Percentiles rank a stretch among this genome's conserved stretches.
These are phyloP conservation scores for Phytomonas sp. DNA, from an alignment of 208 protist species.

Conservation along the genomic window DNA sequence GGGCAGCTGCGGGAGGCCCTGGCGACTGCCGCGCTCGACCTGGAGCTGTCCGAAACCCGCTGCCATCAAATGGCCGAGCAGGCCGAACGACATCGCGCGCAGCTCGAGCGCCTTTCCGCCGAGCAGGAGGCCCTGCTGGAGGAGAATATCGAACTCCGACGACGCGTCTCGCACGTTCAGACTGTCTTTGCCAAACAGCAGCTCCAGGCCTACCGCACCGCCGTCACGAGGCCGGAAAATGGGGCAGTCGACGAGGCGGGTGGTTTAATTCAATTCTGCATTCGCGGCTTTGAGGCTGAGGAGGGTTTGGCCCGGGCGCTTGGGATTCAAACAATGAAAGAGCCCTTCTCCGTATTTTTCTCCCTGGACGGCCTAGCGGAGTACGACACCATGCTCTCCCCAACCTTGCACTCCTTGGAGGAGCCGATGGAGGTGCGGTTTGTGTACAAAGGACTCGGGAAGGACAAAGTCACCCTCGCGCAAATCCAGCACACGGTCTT, in stretches of 20 bases:
- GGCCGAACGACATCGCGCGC: conserved; percentile 32
- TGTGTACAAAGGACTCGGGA: conserved; percentile 48
- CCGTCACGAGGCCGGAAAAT: conserved; percentile 8
- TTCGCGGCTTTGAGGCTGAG: conserved; percentile 39
- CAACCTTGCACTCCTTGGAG: conserved; percentile 41
- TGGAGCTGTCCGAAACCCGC: conserved; percentile 73
- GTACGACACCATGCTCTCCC: conserved; percentile 77
- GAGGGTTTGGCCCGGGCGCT: conserved; percentile 25
- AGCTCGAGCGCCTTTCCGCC: conserved; percentile 27
- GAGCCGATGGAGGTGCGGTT: conserved; percentile 65
- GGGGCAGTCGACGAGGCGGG: neutral
- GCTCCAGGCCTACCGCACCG: conserved; percentile 57
- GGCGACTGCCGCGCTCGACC: conserved; percentile 67
- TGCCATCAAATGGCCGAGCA: conserved; percentile 53
- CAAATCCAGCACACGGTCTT: conserved; percentile 50
- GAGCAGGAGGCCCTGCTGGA: conserved; percentile 76
- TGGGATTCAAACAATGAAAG: conserved; percentile 20
- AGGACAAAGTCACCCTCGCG: conserved; percentile 45
- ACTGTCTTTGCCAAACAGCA: conserved; percentile 84
- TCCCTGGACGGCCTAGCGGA: conserved; percentile 59
- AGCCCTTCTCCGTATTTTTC: conserved; percentile 53
- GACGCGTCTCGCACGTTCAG: conserved; percentile 67
- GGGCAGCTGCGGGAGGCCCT: conserved; percentile 71
- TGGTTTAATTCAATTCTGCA: conserved; percentile 48
- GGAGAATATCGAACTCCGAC: conserved; percentile 72